Evolutionary conservation across 164 flowering plant genomes (phyloP), one percentile per base, ranked within the genome.

Genomic region (Tetracentron sinense): DNA sequence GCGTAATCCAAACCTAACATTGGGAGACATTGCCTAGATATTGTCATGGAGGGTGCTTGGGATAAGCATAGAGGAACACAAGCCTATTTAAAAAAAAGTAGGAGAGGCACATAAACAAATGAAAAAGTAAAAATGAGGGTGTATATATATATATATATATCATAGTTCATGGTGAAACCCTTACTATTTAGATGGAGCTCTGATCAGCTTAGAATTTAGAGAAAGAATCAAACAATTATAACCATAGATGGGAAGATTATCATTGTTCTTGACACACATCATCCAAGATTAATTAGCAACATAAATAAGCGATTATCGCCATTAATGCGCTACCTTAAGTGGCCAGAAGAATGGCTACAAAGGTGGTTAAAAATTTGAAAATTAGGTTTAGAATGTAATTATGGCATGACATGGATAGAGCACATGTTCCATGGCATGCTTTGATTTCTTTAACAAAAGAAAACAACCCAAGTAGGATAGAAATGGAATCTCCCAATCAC

Each of bases 381-480:
- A 57, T 68, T 22, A n/a, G 50, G 54, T 19, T 63, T 49, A 29
- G 51, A 55, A 35, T 62, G 62, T 70, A 66, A 68, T 69, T 59
- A 65, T 59, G n/a, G 59, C 51, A 42, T 59, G 59, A 27, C 3
- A 68, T 58, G 74, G 22, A 63, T 38, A 15, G 54, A 75, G 69
- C 81, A 82, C 86, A 78, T 79, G 82, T 64, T 58, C 14, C 27
- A 53, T 64, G 68, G 80, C 81, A 75, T 80, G 78, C 79, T 63
- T 78, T 69, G 77, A 65, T 75, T 77, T 74, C 74, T 73, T 78
- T 63, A 69, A 56, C 66, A 69, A 77, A 75, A 59, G 22, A 47
- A 53, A 66, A 63, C 49, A 48, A 35, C 38, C 26, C 21, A 66
- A 69, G 64, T 57, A 48, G 31, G 48, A 53, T n/a, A 70, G 58